Percentiles rank a stretch among this genome's conserved stretches.
Conservation (phyloP, 805 yeast genomes). For the Candida sonorensis region DNA sequence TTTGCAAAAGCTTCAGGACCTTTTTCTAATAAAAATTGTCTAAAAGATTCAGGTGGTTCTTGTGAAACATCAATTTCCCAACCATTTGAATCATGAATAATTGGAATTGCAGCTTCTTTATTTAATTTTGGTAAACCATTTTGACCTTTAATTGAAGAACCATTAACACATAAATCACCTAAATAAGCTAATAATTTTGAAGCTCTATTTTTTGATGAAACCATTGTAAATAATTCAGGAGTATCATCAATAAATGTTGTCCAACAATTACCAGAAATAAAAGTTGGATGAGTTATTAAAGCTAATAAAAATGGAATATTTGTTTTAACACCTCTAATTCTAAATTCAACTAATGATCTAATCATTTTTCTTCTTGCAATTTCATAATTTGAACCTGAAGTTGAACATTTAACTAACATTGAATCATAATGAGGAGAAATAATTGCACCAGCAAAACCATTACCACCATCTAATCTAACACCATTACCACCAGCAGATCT, state of each 20-base stretch:
- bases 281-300: slow-evolving; percentile 81
- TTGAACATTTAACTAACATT: slow-evolving; percentile 94
- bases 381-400: slow-evolving; percentile 96
- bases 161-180: slow-evolving; percentile 93
- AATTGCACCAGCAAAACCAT: slow-evolving; percentile 94
- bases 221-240: slow-evolving; percentile 91
- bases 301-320: slow-evolving; percentile 95
- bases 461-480: slow-evolving; percentile 97
- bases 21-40: slow-evolving; percentile 72
- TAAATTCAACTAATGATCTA: slow-evolving; percentile 92
- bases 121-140: slow-evolving; percentile 80
- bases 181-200: slow-evolving; percentile 85
- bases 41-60: slow-evolving; percentile 79
- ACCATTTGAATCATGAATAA: slow-evolving; percentile 56
- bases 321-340: slow-evolving; percentile 98
- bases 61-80: slow-evolving; percentile 44
- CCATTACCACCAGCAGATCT: slow-evolving; percentile 99
- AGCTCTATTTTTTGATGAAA: slow-evolving; percentile 93
- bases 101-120: slow-evolving; percentile 72
- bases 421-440: slow-evolving; percentile 97
- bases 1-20: slow-evolving; percentile 91
- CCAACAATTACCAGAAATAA: slow-evolving; percentile 87
- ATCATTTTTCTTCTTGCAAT: slow-evolving; percentile 97
- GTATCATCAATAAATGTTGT: slow-evolving; percentile 98
- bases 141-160: slow-evolving; percentile 94